Percentiles rank a stretch among this genome's conserved stretches.
These are phyloP conservation scores for Blastobotrys muscicola DNA, from an alignment of 805 yeast genomes.

Conservation along the genomic window DNA sequence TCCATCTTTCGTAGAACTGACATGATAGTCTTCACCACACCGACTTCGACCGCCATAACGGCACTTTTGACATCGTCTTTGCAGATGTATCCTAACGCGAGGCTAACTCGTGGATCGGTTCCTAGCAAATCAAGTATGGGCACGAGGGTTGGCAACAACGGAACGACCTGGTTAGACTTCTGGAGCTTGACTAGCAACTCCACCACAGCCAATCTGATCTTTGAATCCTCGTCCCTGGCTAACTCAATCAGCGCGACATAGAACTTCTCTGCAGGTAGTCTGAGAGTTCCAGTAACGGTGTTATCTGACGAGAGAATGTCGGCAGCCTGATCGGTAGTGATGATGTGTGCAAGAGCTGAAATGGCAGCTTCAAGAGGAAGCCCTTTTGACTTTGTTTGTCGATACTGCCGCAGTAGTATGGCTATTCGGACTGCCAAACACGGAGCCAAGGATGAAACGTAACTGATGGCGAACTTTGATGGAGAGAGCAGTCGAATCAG, in stretches of 20 bases:
- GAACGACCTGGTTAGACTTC: slow-evolving; percentile 11
- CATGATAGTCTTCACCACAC: slow-evolving; percentile 21
- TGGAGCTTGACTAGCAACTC: slow-evolving; percentile 20
- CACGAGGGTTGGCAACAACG: slow-evolving; percentile 25
- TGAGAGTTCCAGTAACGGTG: no score
- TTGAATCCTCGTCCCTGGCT: slow-evolving; percentile 13
- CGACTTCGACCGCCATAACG: slow-evolving; percentile 26
- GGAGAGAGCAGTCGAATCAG: slow-evolving; percentile 10
- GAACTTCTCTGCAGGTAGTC: slow-evolving; percentile 10
- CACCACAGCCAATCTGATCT: slow-evolving; percentile 16
- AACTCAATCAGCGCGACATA: slow-evolving; percentile 13
- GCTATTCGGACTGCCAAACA: slow-evolving; percentile 11
- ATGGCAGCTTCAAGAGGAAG: slow-evolving; percentile 15
- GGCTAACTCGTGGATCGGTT: slow-evolving; percentile 15
- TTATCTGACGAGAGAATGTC: no score
- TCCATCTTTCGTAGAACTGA: slow-evolving; percentile 12
- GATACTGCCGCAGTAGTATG: slow-evolving; percentile 11
- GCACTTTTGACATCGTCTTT: slow-evolving; percentile 25
- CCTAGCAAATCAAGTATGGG: slow-evolving; percentile 22
- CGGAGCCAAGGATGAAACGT: slow-evolving; percentile 10
- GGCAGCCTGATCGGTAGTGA: slow-evolving; percentile 8
- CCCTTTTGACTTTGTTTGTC: slow-evolving; percentile 2
- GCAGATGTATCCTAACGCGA: slow-evolving; percentile 24
- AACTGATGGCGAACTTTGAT: slow-evolving; percentile 3
- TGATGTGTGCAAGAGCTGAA: slow-evolving; percentile 18